Percentiles rank a stretch among this genome's conserved stretches.
Conservation (phyloP, 2,329 filamentous ascomycete species). For the Fusarium algeriense region DNA sequence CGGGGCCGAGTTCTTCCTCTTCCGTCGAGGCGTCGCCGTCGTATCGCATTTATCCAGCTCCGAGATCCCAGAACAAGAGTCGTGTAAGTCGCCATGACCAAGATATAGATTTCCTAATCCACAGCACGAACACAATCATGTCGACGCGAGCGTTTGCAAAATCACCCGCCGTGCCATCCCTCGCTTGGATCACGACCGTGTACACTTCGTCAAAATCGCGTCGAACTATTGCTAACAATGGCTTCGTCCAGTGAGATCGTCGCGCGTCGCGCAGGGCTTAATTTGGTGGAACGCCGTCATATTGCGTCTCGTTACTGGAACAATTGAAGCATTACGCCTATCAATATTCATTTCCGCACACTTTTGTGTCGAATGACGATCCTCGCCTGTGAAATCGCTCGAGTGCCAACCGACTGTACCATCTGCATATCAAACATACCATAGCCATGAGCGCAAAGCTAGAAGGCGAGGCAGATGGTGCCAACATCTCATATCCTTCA, state of each 20-base stretch:
- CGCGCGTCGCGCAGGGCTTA: conserved; percentile 41
- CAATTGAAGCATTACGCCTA: conserved; percentile 16
- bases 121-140: conserved; percentile 33
- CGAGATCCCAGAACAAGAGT: conserved; percentile 53
- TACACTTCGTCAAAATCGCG: conserved; percentile 39
- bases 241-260: conserved; percentile 44
- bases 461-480: conserved; percentile 53
- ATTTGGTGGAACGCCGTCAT: conserved; percentile 31
- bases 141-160: conserved; percentile 26
- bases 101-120: conserved; percentile 36
- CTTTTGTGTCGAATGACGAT: conserved; percentile 29
- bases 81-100: conserved; percentile 52
- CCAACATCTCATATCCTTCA: conserved; percentile 60
- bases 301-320: conserved; percentile 34
- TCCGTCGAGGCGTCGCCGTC: conserved; percentile 56
- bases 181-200: conserved; percentile 23
- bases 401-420: conserved; percentile 8
- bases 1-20: conserved; percentile 61
- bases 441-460: conserved; percentile 51
- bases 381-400: conserved; percentile 15
- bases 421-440: conserved; percentile 12
- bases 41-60: conserved; percentile 60
- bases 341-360: conserved; percentile 7
- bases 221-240: conserved; percentile 46
- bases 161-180: conserved; percentile 30